Base-by-base conservation (phyloP, 2,329 filamentous ascomycete genomes). In the Neopestalotiopsis rosae region DNA sequence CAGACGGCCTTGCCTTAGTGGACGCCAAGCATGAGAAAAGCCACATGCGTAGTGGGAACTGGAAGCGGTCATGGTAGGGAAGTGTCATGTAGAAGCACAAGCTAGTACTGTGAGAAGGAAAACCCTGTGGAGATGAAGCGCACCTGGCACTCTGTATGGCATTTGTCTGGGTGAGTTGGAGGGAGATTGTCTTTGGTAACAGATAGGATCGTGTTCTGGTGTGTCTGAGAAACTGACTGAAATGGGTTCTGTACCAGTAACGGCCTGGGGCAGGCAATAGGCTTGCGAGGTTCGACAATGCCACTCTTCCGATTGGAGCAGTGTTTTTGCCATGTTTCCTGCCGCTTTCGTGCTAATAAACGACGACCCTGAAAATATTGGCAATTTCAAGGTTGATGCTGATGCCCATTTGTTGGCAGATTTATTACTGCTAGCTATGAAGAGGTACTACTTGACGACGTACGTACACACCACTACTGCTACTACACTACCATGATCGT, bases 351-450 rank as follows among this genome's bases (percentile, higher is more conserved):
- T 62, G 59, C 59, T 17, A 62, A 52, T 52, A 52, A 38, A 40
- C 34, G 32, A 62, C 59, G 59, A 42, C 32, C 30, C 30, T 62
- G 59, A 34, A 62, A 34, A 40, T 52, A 62, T 38, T 40, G 32
- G 32, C 32, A 62, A 62, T 62, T 20, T 62, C 59, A 40, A 62
- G 28, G 28, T 62, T 34, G 59, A 62, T 62, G 59, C 59, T 34
- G 28, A 30, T 62, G 57, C 57, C 30, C 45, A n/a, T 56, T 17
- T 56, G 10, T 20, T 30, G 59, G 59, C 34, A 62, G 32, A 34
- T 40, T 56, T 56, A 30, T 59, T 28, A 28, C 28, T 59, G n/a
- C 10, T 14, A 30, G 24, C 57, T n/a, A 56, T 28, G 17, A 24
- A 28, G 57, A 59, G n/a, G 24, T 28, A 28, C 57, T 6, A 56